Conservation (phyloP, 257 asterid species). For the Primulina eburnea region DNA sequence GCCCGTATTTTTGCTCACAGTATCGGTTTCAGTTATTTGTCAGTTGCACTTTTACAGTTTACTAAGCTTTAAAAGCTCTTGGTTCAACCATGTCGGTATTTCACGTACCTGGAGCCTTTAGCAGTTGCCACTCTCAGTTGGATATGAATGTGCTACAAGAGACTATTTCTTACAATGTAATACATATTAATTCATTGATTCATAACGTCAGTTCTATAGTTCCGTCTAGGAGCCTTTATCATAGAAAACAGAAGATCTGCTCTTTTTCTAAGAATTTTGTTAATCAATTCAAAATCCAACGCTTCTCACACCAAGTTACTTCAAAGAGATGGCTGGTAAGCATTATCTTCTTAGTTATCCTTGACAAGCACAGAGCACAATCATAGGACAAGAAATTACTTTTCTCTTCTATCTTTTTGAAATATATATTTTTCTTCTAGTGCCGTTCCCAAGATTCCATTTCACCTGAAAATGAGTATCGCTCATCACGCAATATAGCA, state of each 20-base stretch:
- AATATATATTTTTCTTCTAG: slow-evolving; percentile 30
- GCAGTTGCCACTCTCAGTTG: slow-evolving; percentile 35
- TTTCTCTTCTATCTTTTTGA: background rate
- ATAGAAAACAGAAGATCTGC: slow-evolving; percentile 39
- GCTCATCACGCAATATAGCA: slow-evolving; percentile 89
- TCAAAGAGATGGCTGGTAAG: slow-evolving; percentile 79
- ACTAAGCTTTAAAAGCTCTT: slow-evolving; percentile 34
- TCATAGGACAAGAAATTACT: background rate
- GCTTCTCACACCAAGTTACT: slow-evolving; percentile 40
- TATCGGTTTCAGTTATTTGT: background rate
- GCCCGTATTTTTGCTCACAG: background rate
- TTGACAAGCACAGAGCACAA: background rate
- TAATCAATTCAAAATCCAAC: slow-evolving; percentile 44
- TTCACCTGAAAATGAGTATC: slow-evolving; percentile 78
- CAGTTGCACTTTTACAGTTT: slow-evolving; percentile 4
- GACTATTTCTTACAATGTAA: slow-evolving; percentile 34
- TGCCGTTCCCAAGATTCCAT: slow-evolving; percentile 68
- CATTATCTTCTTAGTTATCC: background rate
- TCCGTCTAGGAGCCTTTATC: slow-evolving; percentile 31
- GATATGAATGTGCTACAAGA: slow-evolving; percentile 49
- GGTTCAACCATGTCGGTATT: slow-evolving; percentile 51
- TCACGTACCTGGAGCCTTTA: slow-evolving; percentile 41
- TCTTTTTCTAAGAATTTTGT: slow-evolving; percentile 37
- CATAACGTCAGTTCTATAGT: slow-evolving; percentile 25
- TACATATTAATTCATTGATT: slow-evolving; percentile 35